Percentiles rank a stretch among this genome's conserved stretches.
Evolutionary conservation across 805 yeast species (phyloP).

Genomic region (Metschnikowia orientalis): DNA sequence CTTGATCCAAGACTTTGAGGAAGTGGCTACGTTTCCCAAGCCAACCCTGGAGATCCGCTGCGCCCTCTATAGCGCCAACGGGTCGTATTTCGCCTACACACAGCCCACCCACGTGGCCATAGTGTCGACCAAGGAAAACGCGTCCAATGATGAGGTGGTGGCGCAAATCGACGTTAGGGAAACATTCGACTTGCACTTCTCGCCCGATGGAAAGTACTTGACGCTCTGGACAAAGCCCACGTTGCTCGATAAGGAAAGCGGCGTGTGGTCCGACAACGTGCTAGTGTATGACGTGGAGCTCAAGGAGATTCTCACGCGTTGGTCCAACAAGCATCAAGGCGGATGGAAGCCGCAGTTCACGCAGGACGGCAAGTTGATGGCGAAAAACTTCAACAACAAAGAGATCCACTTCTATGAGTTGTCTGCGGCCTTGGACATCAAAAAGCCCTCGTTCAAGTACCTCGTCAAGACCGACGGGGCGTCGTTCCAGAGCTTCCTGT

Average conservation of each 20-base stretch:
- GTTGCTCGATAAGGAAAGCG: constrained; percentile 57
- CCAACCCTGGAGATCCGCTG: constrained; percentile 52
- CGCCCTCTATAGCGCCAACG: constrained; percentile 65
- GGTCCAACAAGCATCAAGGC: constrained; percentile 75
- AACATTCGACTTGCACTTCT: constrained; percentile 76
- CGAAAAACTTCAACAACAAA: constrained; percentile 50
- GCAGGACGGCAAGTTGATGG: constrained; percentile 68
- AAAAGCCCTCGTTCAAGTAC: constrained; percentile 56
- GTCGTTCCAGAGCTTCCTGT: constrained; percentile 50
- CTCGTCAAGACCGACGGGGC: constrained; percentile 46
- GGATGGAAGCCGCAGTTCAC: constrained; percentile 95
- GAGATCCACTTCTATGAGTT: constrained; percentile 70
- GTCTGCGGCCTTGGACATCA: constrained; percentile 24
- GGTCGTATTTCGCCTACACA: constrained; percentile 66
- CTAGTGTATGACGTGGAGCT: constrained; percentile 57
- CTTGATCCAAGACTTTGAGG: constrained; percentile 30
- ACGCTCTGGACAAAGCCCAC: constrained; percentile 89
- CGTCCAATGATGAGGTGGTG: constrained; percentile 39
- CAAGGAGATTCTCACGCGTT: constrained; percentile 51
- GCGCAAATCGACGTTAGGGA: constrained; percentile 55
- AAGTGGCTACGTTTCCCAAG: constrained; percentile 32
- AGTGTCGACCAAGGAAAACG: constrained; percentile 45
- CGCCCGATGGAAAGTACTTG: constrained; percentile 81
- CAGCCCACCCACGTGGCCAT: constrained; percentile 59
- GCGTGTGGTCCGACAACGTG: constrained; percentile 76